Evolutionary conservation across 106 monocot species (phyloP), one percentile per base, ranked within the genome.

Genomic region (Platanthera zijinensis): DNA sequence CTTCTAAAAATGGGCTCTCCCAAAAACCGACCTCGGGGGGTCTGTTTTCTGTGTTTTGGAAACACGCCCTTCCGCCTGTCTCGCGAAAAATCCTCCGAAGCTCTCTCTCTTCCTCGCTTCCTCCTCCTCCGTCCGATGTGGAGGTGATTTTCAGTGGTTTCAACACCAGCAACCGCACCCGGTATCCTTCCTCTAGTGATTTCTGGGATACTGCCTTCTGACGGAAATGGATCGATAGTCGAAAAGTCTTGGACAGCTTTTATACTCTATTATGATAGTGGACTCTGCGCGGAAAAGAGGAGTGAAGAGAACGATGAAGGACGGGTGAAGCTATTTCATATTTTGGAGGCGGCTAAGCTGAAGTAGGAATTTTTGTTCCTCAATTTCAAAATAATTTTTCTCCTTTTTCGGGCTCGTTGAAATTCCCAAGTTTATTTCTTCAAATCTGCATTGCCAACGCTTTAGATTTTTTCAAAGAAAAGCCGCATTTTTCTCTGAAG

Each of bases 401-500:
- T 49, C 46, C 28, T 71, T 70, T 78, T 68, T 13, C 48, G 48
- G 1, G n/a, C 70, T 5, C 1, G n/a, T 70, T 48, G 10, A 70
- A 48, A 70, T 17, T 70, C 45, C 17, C 48, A 48, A 70, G 39
- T 39, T 46, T 53, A 13, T 53, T 66, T 4, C 13, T 67, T 32
- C 8, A 74, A 25, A 50, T 79, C 53, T 82, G 49, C 13, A 68
- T 46, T 59, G 39, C 3, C 72, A 96, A 90, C 49, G 61, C 79
- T 69, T 75, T 81, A 28, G 87, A 84, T 82, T 96, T 96, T 77
- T 90, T 94, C 79, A 89, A 91, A 72, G 97, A 97, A 82, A 80
- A 85, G 47, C 84, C 87, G 8, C 91, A 88, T 52, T 89, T 93
- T 78, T 57, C 82, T 75, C 84, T 89, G 15, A 97, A 91, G 80